These are phyloP conservation scores for Backusella psychrophila DNA, from an alignment of 192 early-diverging fungal species.

Conservation along the genomic window DNA sequence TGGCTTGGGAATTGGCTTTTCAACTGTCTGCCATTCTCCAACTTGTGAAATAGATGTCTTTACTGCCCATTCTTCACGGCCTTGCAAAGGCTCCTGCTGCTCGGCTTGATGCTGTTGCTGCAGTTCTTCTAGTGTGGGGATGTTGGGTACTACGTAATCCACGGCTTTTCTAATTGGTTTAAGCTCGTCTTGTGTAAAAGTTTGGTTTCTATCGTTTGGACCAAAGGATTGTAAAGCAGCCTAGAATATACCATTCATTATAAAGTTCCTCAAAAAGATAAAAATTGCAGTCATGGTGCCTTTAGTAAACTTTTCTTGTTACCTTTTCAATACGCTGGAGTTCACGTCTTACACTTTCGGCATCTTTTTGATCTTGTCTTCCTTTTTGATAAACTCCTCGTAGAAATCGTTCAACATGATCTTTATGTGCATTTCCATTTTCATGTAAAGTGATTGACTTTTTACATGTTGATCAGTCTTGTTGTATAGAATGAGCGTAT, in stretches of 20 bases:
- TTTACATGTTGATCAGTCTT: neutral
- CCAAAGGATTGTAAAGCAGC: slow-evolving; percentile 1
- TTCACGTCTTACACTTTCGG: slow-evolving; percentile 57
- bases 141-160: slow-evolving; percentile 2
- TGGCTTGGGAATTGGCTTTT: neutral
- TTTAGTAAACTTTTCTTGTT: slow-evolving; percentile 19
- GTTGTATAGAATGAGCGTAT: neutral
- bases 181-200: neutral
- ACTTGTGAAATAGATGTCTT: neutral
- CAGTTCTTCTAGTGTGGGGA: slow-evolving; percentile 3
- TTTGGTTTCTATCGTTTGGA: neutral
- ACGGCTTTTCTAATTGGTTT: neutral
- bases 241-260: neutral
- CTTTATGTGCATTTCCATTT: slow-evolving; percentile 76
- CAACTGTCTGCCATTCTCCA: slow-evolving; percentile 19
- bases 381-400: slow-evolving; percentile 60
- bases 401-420: slow-evolving; percentile 75
- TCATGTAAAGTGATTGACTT: slow-evolving; percentile 70
- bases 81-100: neutral
- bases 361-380: slow-evolving; percentile 49
- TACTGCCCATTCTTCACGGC: slow-evolving; percentile 14
- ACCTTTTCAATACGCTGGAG: slow-evolving; percentile 64
- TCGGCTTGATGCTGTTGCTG: neutral
- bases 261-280: neutral
- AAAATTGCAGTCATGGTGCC: neutral